phyloP scores from a whole-genome alignment of 257 asterid genomes.

The Oldenlandia corymbosa region DNA sequence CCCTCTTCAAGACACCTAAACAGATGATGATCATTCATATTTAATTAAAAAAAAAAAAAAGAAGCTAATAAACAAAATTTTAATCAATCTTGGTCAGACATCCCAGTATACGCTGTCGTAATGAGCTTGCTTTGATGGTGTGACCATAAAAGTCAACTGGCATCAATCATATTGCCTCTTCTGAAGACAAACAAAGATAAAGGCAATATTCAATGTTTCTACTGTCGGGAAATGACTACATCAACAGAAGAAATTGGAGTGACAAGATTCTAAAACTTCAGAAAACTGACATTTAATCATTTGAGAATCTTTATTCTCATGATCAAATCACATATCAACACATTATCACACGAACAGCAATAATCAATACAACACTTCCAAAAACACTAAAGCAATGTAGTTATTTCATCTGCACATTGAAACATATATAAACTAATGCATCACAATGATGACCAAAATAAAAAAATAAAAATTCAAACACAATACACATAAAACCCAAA shows the following conservation, averaged over 20 bases:
- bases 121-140: neutral
- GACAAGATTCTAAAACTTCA: too few relatives aligned
- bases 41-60: too few relatives aligned
- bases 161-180: neutral
- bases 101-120: neutral
- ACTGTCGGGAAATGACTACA: neutral
- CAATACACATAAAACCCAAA: neutral
- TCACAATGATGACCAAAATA: neutral
- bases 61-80: too few relatives aligned
- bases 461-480: neutral
- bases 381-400: constrained; percentile 7
- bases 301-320: too few relatives aligned
- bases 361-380: neutral
- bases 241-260: too few relatives aligned
- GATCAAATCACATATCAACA: neutral
- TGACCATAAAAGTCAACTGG: neutral
- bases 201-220: neutral
- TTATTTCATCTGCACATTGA: neutral
- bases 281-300: too few relatives aligned
- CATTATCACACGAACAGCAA: too few relatives aligned
- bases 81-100: constrained; percentile 1
- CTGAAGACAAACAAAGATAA: neutral
- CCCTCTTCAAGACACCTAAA: too few relatives aligned
- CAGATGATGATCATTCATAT: too few relatives aligned
- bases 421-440: constrained; percentile 1